phyloP scores from a whole-genome alignment of 768 basidiomycete species.

The Russula brevipes region DNA sequence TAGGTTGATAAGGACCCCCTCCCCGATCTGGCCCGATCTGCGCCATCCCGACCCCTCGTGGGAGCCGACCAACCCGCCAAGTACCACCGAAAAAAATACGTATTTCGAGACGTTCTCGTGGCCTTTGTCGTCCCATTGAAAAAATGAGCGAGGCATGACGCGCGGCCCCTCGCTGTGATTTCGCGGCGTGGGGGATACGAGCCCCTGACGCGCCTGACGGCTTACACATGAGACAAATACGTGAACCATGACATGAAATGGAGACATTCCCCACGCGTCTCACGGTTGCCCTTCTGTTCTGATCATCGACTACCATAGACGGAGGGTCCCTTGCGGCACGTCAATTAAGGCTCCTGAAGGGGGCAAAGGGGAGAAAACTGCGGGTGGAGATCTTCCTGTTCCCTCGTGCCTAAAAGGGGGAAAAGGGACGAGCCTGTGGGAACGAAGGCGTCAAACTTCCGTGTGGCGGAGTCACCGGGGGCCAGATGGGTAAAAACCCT shows the following conservation, averaged over 20 bases:
- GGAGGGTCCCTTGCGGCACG: constrained; percentile 6
- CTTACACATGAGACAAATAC: neutral
- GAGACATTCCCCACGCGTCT: neutral
- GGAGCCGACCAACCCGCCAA: too few species aligned
- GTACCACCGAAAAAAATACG: neutral
- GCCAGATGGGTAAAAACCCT: neutral
- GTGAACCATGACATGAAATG: neutral
- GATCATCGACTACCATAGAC: constrained; percentile 4
- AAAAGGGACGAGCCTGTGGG: neutral
- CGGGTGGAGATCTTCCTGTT: constrained; percentile 12
- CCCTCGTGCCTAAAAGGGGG: constrained; percentile 21
- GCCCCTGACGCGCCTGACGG: constrained; percentile 18
- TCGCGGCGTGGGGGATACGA: neutral
- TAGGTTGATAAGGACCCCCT: constrained; percentile 20
- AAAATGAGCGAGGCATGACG: neutral
- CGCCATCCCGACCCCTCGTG: constrained; percentile 2
- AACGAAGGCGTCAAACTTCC: constrained; percentile 2
- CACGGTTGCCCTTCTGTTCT: constrained; percentile 4
- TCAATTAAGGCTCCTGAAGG: constrained; percentile 14
- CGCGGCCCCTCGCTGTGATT: neutral
- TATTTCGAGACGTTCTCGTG: too few species aligned
- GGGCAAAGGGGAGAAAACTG: constrained; percentile 4
- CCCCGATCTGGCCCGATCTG: constrained; percentile 23
- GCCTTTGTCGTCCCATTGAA: too few species aligned
- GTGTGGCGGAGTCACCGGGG: constrained; percentile 6